Evolutionary conservation across 257 asterid genomes (phyloP).

Genomic region (Thymus quinquecostatus): DNA sequence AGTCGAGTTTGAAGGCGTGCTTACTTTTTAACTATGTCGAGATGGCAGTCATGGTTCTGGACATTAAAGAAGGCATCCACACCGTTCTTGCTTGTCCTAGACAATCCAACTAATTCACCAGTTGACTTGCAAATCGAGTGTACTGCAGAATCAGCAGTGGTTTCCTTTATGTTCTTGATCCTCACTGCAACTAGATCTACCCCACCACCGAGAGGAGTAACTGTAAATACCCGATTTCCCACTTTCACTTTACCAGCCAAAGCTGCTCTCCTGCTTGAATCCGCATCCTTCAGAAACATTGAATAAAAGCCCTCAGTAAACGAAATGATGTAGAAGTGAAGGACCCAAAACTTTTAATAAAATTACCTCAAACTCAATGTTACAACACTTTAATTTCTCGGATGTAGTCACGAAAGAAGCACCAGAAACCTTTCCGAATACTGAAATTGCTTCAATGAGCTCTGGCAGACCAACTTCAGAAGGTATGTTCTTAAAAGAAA

Average conservation of each 20-base stretch:
- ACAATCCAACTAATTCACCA: constrained; percentile 55
- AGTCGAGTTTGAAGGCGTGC: constrained; percentile 6
- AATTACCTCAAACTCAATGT: constrained; percentile 47
- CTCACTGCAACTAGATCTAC: constrained; percentile 42
- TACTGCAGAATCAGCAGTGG: constrained; percentile 37
- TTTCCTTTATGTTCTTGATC: constrained; percentile 44
- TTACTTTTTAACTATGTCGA: constrained; percentile 42
- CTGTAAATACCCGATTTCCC: constrained; percentile 36
- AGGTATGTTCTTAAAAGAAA: constrained; percentile 37
- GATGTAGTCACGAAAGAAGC: constrained; percentile 40
- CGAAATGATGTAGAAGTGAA: neutral
- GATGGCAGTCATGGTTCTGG: constrained; percentile 29
- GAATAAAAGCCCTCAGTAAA: constrained; percentile 13
- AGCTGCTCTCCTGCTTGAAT: constrained; percentile 43
- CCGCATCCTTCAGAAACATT: constrained; percentile 42
- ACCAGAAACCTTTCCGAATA: constrained; percentile 47
- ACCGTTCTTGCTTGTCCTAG: constrained; percentile 41
- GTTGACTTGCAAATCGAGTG: constrained; percentile 45
- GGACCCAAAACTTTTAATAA: too few relatives aligned
- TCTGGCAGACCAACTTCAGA: constrained; percentile 37
- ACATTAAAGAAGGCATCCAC: constrained; percentile 51
- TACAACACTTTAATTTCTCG: constrained; percentile 37
- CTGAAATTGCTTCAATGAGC: constrained; percentile 50
- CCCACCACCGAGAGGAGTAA: constrained; percentile 28
- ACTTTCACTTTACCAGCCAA: constrained; percentile 40